Conservation (phyloP, 2,329 filamentous ascomycete species). For the Epichloe festucae region DNA sequence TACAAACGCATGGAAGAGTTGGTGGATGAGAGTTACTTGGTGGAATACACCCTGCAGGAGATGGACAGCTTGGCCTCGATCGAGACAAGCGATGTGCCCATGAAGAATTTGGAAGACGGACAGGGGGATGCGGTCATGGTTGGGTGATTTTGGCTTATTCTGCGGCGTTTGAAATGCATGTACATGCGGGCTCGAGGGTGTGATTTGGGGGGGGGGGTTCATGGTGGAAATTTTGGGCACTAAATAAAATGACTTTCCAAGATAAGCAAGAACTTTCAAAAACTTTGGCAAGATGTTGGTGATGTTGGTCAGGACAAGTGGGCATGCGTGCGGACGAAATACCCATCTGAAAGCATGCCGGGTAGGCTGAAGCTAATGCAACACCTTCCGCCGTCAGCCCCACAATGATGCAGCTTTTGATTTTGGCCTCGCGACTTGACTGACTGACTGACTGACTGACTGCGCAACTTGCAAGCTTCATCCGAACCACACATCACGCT, state of each 20-base stretch:
- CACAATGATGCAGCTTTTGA: constrained; percentile 6
- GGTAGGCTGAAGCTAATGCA: neutral
- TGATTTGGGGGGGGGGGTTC: neutral
- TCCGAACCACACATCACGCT: neutral
- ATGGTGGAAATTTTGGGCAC: neutral
- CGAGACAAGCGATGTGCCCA: constrained; percentile 19
- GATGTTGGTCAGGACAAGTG: no score
- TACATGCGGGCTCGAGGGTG: neutral
- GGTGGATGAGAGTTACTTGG: constrained; percentile 84
- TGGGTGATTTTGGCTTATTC: neutral
- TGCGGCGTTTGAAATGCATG: neutral
- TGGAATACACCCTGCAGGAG: constrained; percentile 84
- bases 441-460: neutral
- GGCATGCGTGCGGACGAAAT: no score
- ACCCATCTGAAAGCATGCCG: neutral
- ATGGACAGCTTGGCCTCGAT: constrained; percentile 64
- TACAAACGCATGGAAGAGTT: constrained; percentile 82
- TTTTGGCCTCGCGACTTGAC: constrained; percentile 1
- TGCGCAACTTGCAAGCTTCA: neutral
- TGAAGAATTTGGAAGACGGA: constrained; percentile 24
- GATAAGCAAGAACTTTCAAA: no score
- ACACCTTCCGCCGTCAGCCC: neutral
- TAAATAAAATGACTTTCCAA: no score
- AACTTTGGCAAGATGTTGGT: no score
- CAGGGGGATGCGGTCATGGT: constrained; percentile 4